phyloP scores from a whole-genome alignment of 108 stramenopile species.

The Skeletonema potamos region DNA sequence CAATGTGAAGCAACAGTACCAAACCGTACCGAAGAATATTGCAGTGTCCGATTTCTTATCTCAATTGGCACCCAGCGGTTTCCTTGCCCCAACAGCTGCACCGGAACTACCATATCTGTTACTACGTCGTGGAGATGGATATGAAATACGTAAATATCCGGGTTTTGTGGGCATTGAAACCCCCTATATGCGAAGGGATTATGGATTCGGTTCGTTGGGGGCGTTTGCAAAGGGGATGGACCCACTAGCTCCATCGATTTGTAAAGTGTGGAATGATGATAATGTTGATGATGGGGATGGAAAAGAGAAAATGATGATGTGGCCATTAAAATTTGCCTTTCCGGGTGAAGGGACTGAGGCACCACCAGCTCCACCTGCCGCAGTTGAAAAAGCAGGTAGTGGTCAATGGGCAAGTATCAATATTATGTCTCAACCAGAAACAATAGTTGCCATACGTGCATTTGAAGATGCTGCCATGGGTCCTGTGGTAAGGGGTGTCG shows the following conservation, averaged over 20 bases:
- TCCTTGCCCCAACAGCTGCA: slow-evolving; percentile 60
- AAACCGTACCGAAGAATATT: slow-evolving; percentile 59
- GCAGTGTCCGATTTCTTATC: slow-evolving; percentile 77
- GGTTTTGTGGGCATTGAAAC: slow-evolving; percentile 56
- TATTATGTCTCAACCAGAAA: slow-evolving; percentile 41
- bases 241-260: slow-evolving; percentile 80
- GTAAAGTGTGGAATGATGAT: slow-evolving; percentile 63
- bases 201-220: slow-evolving; percentile 80
- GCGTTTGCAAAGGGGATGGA: slow-evolving; percentile 68
- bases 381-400: slow-evolving; percentile 51
- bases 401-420: slow-evolving; percentile 53
- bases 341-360: slow-evolving; percentile 51
- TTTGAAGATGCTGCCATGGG: slow-evolving; percentile 83
- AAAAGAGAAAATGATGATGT: slow-evolving; percentile 74
- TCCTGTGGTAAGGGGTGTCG: slow-evolving; percentile 74
- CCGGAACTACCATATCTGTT: slow-evolving; percentile 83
- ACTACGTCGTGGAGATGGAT: slow-evolving; percentile 76
- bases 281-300: slow-evolving; percentile 47
- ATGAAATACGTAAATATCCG: slow-evolving; percentile 85
- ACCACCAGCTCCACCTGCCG: slow-evolving; percentile 39
- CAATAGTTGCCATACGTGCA: slow-evolving; percentile 71
- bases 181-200: slow-evolving; percentile 73
- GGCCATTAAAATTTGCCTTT: slow-evolving; percentile 75
- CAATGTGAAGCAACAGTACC: slow-evolving; percentile 40
- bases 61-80: slow-evolving; percentile 73